Evolutionary conservation across 2,329 filamentous ascomycete species (phyloP).

Genomic region (Microcera coccophila): DNA sequence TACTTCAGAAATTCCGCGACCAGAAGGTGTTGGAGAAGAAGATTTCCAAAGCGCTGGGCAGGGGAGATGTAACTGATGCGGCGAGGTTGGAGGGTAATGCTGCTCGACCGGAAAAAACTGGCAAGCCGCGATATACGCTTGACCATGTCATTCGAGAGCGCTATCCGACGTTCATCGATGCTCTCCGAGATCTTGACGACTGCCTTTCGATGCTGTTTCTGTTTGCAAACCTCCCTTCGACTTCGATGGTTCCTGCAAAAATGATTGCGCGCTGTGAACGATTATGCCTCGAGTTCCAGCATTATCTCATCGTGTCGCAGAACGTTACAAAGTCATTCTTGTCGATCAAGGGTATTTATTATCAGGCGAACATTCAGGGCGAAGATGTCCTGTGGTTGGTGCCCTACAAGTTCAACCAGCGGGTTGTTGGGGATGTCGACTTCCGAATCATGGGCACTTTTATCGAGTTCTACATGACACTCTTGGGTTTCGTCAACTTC

Average conservation of each 20-base stretch:
- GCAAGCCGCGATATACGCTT: conserved; percentile 83
- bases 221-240: conserved; percentile 93
- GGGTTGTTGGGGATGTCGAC: conserved; percentile 88
- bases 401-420: conserved; percentile 96
- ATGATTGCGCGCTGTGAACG: conserved; percentile 94
- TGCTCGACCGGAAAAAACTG: conserved; percentile 80
- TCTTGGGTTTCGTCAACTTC: conserved; percentile 95
- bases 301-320: conserved; percentile 91
- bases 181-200: conserved; percentile 91
- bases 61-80: conserved; percentile 87
- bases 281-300: conserved; percentile 91
- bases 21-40: conserved; percentile 98
- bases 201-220: conserved; percentile 95
- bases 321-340: conserved; percentile 93
- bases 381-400: conserved; percentile 97
- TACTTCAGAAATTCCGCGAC: conserved; percentile 91
- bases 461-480: conserved; percentile 96
- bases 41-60: conserved; percentile 85
- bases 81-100: conserved; percentile 83
- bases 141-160: conserved; percentile 97
- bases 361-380: conserved; percentile 94
- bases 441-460: conserved; percentile 99
- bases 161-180: conserved; percentile 95
- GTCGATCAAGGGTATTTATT: conserved; percentile 99
- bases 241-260: conserved; percentile 83